Percentiles rank a stretch among this genome's conserved stretches.
Conservation (phyloP, 805 yeast species). For the Kuraishia hungarica region DNA sequence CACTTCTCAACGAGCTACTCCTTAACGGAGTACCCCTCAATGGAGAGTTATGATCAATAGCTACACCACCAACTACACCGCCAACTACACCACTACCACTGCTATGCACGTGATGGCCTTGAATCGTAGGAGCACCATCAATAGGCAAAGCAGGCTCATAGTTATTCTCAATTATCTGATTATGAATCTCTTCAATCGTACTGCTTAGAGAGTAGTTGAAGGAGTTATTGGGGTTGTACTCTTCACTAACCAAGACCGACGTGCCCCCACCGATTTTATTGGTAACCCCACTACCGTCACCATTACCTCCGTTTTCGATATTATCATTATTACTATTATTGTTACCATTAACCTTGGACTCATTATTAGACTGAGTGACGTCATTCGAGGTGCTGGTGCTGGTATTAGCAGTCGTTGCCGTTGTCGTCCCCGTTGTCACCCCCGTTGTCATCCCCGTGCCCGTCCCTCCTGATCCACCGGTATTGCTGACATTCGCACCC, state of each 20-base stretch:
- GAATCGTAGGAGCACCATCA: constrained; percentile 5
- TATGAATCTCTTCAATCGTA: constrained; percentile 23
- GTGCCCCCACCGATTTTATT: background rate
- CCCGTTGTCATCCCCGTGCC: too few relatives aligned
- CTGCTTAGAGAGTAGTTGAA: constrained; percentile 22
- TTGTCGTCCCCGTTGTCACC: too few relatives aligned
- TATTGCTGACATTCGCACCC: background rate
- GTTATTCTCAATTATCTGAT: constrained; percentile 15
- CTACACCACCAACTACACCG: too few relatives aligned
- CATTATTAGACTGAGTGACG: too few relatives aligned
- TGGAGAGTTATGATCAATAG: too few relatives aligned
- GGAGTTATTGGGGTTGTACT: constrained; percentile 21
- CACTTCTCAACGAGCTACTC: background rate
- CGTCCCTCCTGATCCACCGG: too few relatives aligned
- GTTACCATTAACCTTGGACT: background rate
- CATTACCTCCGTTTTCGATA: too few relatives aligned
- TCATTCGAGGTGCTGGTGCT: too few relatives aligned
- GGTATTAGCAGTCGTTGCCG: too few relatives aligned
- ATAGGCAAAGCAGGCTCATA: constrained; percentile 5
- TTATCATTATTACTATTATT: background rate
- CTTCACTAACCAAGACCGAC: constrained; percentile 11
- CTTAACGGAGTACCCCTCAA: background rate
- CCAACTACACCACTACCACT: too few relatives aligned
- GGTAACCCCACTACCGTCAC: background rate
- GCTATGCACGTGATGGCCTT: constrained; percentile 4